Evolutionary conservation across 2,329 filamentous ascomycete species (phyloP).

Genomic region (Talaromyces sp.): DNA sequence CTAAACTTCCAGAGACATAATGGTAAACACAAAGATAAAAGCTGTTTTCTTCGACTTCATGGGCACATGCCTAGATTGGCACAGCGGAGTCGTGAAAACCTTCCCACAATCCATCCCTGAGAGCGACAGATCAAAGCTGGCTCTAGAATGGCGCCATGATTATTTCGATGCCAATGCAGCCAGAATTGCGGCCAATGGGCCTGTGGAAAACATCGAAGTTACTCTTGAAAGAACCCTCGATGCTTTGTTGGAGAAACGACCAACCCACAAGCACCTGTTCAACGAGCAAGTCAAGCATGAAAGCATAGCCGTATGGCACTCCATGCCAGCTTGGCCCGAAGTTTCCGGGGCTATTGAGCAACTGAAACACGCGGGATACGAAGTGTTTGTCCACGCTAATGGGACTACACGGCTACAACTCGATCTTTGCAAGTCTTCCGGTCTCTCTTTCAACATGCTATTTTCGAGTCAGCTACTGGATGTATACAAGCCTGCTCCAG

Average conservation of each 20-base stretch:
- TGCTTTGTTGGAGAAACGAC: conserved; percentile 26
- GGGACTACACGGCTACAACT: conserved; percentile 54
- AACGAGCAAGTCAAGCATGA: conserved; percentile 15
- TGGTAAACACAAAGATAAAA: conserved; percentile 29
- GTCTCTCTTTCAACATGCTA: conserved; percentile 48
- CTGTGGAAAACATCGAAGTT: conserved; percentile 38
- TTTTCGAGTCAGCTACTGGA: conserved; percentile 51
- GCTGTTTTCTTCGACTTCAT: conserved; percentile 56
- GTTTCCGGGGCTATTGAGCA: conserved; percentile 39
- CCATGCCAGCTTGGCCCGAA: conserved; percentile 50
- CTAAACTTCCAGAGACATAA: neutral
- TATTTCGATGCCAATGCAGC: conserved; percentile 11
- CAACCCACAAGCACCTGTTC: conserved; percentile 15
- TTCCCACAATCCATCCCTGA: conserved; percentile 32
- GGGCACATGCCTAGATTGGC: conserved; percentile 57
- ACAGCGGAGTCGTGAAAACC: conserved; percentile 34
- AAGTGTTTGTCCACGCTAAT: conserved; percentile 52
- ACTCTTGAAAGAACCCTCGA: conserved; percentile 45
- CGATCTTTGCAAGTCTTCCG: conserved; percentile 46
- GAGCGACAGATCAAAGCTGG: conserved; percentile 23
- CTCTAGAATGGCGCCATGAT: conserved; percentile 11
- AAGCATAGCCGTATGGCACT: conserved; percentile 45
- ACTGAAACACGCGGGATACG: conserved; percentile 34
- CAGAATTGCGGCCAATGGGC: neutral
- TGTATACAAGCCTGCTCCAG: conserved; percentile 46